A percentile compares a stretch with the other conserved stretches of the same genome.
phyloP scores from a whole-genome alignment of 306 rosid genomes.

The Casuarina cunninghamiana region DNA sequence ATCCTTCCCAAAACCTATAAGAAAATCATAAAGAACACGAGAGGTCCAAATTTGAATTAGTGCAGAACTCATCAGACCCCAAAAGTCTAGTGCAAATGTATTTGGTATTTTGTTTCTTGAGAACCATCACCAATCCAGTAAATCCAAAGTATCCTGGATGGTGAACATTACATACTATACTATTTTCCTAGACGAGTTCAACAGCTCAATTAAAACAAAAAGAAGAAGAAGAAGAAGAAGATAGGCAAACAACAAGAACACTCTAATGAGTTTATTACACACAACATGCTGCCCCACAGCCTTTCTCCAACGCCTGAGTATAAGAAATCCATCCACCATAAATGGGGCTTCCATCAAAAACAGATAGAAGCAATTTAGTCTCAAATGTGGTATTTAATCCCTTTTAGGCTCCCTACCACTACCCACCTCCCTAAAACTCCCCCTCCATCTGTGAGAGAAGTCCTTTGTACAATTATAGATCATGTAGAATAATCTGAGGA shows the following conservation, averaged over 20 bases:
- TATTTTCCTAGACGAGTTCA: neutral
- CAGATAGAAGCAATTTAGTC: neutral
- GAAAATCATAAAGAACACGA: constrained; percentile 19
- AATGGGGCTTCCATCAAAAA: neutral
- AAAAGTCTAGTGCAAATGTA: neutral
- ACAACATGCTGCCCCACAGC: neutral
- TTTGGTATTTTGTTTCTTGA: neutral
- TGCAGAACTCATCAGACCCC: neutral
- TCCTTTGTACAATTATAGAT: neutral
- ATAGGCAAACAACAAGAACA: neutral
- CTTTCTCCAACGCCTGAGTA: neutral
- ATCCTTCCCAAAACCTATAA: constrained; percentile 97
- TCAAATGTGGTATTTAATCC: neutral
- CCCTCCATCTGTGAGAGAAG: neutral
- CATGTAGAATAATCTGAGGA: no score
- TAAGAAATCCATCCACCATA: neutral
- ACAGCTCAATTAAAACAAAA: neutral
- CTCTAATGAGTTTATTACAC: neutral
- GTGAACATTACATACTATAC: neutral
- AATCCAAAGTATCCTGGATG: neutral
- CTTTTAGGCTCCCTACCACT: neutral
- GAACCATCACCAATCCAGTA: neutral
- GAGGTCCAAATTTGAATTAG: neutral
- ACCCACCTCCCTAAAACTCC: neutral
- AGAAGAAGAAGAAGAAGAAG: no score